A percentile compares a stretch with the other conserved stretches of the same genome.
Evolutionary conservation across 306 rosid genomes (phyloP).

Genomic region (Gynostemma pentaphyllum): DNA sequence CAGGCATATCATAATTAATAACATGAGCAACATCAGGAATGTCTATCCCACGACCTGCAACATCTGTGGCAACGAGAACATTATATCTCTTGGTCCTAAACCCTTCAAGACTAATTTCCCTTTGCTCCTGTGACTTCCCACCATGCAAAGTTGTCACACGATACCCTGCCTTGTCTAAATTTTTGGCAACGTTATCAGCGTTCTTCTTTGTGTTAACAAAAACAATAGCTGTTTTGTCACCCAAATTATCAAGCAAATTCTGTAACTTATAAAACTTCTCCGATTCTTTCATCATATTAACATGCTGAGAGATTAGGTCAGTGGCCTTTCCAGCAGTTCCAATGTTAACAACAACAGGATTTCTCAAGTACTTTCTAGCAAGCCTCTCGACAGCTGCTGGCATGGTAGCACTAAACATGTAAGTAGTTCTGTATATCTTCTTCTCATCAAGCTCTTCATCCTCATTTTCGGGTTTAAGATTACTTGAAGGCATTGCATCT

Average conservation of each 20-base stretch:
- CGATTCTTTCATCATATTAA: slow-evolving; percentile 40
- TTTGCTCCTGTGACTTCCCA: slow-evolving; percentile 88
- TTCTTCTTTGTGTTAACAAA: slow-evolving; percentile 48
- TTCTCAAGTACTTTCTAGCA: slow-evolving; percentile 72
- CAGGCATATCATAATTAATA: slow-evolving; percentile 81
- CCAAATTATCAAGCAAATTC: slow-evolving; percentile 39
- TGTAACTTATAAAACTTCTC: slow-evolving; percentile 32
- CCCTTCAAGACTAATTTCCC: slow-evolving; percentile 85
- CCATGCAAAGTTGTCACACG: slow-evolving; percentile 84
- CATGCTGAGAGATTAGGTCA: slow-evolving; percentile 71
- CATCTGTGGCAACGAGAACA: slow-evolving; percentile 89
- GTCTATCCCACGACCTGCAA: slow-evolving; percentile 94
- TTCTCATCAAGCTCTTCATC: slow-evolving; percentile 88
- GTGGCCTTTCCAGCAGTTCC: slow-evolving; percentile 87
- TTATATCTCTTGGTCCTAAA: slow-evolving; percentile 79
- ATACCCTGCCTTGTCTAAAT: slow-evolving; percentile 44
- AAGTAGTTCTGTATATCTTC: slow-evolving; percentile 79
- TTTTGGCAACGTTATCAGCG: slow-evolving; percentile 37
- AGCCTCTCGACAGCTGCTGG: slow-evolving; percentile 87
- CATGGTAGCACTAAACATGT: slow-evolving; percentile 94
- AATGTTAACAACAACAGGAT: slow-evolving; percentile 84
- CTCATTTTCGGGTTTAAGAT: slow-evolving; percentile 78
- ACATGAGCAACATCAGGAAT: slow-evolving; percentile 93
- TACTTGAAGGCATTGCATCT: slow-evolving; percentile 95
- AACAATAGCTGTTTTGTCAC: slow-evolving; percentile 45